phyloP scores from a whole-genome alignment of 257 asterid genomes.

The Nicotiana undulata region DNA sequence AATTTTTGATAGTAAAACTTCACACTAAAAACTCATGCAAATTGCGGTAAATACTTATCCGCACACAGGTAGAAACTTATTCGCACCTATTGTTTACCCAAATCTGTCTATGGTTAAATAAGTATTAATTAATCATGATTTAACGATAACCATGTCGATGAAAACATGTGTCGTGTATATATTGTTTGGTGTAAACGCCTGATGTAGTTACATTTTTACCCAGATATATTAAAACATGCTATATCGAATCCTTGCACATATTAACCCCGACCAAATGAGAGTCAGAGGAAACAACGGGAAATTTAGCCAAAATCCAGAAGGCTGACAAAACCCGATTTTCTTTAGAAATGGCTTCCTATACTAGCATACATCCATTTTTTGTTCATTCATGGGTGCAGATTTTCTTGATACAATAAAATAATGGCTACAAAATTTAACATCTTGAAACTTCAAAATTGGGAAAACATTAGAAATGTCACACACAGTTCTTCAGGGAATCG shows the following conservation, averaged over 20 bases:
- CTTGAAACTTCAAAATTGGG: background rate
- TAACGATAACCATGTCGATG: too few species aligned
- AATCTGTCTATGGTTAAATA: too few species aligned
- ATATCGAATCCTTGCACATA: background rate
- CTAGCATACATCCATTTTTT: background rate
- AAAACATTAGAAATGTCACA: conserved; percentile 26
- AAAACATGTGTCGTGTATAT: too few species aligned
- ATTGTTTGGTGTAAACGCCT: too few species aligned
- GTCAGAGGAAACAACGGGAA: background rate
- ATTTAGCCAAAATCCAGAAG: background rate
- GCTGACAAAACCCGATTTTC: background rate
- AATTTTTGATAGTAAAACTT: too few species aligned
- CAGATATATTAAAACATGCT: too few species aligned
- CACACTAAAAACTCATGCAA: too few species aligned
- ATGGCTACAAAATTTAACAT: background rate
- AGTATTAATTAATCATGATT: too few species aligned
- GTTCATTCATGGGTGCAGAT: background rate
- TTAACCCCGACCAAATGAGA: background rate
- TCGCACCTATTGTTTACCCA: too few species aligned
- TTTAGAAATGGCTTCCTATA: background rate
- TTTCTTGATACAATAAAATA: background rate
- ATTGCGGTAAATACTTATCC: too few species aligned
- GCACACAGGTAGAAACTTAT: too few species aligned
- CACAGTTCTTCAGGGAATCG: conserved; percentile 63
- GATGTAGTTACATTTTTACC: too few species aligned